phyloP scores from a whole-genome alignment of 306 rosid genomes.

The Leucaena leucocephala region DNA sequence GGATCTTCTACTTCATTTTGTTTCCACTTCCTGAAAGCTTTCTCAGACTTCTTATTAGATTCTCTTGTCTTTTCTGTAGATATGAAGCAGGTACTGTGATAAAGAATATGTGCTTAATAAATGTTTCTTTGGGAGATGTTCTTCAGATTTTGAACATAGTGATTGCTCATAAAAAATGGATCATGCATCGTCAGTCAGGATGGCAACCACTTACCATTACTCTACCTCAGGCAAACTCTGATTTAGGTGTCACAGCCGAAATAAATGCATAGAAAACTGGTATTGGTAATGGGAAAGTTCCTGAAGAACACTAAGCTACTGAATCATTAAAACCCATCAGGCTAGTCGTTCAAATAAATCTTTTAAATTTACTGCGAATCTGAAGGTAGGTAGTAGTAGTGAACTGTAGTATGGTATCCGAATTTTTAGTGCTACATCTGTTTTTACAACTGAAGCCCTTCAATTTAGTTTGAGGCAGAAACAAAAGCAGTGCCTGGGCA shows the following conservation, averaged over 20 bases:
- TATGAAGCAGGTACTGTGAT: conserved; percentile 63
- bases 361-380: conserved; percentile 10
- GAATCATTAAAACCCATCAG: conserved; percentile 36
- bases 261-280: conserved; percentile 6
- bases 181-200: conserved; percentile 60
- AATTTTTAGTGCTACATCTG: not conserved
- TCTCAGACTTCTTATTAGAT: conserved; percentile 7
- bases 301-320: conserved; percentile 19
- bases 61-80: conserved; percentile 36
- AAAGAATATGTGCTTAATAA: conserved; percentile 54
- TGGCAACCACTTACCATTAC: conserved; percentile 64
- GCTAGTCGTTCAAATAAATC: conserved; percentile 26
- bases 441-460: conserved; percentile 27
- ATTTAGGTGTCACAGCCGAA: conserved; percentile 15
- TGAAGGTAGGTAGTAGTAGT: conserved; percentile 38
- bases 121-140: conserved; percentile 53
- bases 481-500: conserved; percentile 35
- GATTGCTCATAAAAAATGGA: conserved; percentile 57
- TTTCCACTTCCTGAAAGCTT: conserved; percentile 11
- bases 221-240: conserved; percentile 47
- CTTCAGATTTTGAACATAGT: conserved; percentile 63
- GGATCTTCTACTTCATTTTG: not conserved
- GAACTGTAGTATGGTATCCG: conserved; percentile 30
- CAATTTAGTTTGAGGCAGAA: conserved; percentile 30
- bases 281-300: not conserved